Base-by-base conservation (phyloP, 2,329 filamentous ascomycete species). In the Gnomoniopsis sp. region DNA sequence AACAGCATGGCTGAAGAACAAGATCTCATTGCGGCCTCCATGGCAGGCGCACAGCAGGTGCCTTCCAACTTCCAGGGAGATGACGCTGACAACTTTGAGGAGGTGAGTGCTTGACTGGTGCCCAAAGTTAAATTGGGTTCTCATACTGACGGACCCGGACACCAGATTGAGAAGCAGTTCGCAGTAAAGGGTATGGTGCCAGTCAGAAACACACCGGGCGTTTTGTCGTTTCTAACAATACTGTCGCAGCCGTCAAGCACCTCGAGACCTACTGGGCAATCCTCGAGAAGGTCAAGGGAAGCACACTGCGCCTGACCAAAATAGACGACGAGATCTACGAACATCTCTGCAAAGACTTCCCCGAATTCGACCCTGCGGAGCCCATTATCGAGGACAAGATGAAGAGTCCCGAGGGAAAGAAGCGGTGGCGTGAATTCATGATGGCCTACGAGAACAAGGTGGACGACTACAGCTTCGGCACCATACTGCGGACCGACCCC, bases 391-490 rank as follows among this genome's bases (percentile, higher is more conserved):
- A 99, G 78, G 88, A 96, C 66, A 82, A 90, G 67, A 97, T 99
- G 93, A 99, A 99, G 87, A 97, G 91, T 83, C 96, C 96, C 79
- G 76, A 79, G 15, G 93, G 93, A 72, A 99, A 99, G 81, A 91
- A 96, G 76, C 84, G 84, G 72, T 99, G 95, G 95, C 87, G 95
- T 69, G 90, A 89, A 65, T 99, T 97, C 78, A 89, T 97, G 84
- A 93, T 89, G 82, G 79, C 82, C 63, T 99, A 97, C 74, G 92
- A 98, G 78, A 93, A 96, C 75, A 93, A 85, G 76, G 80, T 99
- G n/a, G 89, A 95, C 64, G 96, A 99, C 76, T 99, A 88, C 81
- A 99, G 97, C 80, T 99, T 97, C 74, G 95, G 95, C 57, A 97
- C 95, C 36, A 93, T 99, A 83, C 74, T 99, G 67, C 86, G 95